Evolutionary conservation across 441 rosid species (phyloP), one percentile per base, ranked within the genome.

Genomic region (Brassica hybrid): DNA sequence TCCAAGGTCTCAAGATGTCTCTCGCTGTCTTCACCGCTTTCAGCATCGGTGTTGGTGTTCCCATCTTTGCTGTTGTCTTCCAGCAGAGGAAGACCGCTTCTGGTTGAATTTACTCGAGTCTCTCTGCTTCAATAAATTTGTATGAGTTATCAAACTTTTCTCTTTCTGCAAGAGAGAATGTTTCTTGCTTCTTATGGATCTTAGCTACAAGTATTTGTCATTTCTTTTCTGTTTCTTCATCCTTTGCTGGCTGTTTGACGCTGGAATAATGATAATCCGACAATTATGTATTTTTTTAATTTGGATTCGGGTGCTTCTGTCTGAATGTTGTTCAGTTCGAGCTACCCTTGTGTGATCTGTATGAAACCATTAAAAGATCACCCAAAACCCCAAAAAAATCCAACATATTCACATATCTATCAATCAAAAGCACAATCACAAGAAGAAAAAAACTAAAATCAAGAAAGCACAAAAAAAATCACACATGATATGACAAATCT

Each of bases 41-140:
- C 41, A 34, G 41, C 41, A 34, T 34, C 41, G 41, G 41, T 34
- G 41, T 34, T 34, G 41, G 41, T 34, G 41, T 34, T 34, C 41
- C 41, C 41, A 13, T 95, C 60, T 93, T 82, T 27, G 99, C 99
- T 4, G 97, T 95, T 60, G 76, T 88, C 74, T 95, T 91, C 90
- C 99, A 93, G 90, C 99, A 93, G 89, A 91, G 85, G 68, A 95
- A 91, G 92, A 85, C 96, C 10, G 86, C 90, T 17, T 94, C 99
- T 11, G 89, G 71, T 80, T 92, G 67, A 83, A 64, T 60, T 34
- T 1, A 45, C 64, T 17, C 68, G 36, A n/a, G n/a, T 17, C 14
- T 50, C 12, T n/a, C 72, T 8, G 67, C 71, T 74, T 81, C 74
- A 84, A 85, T 86, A n/a, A 86, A 84, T 81, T 62, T 74, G 67